Evolutionary conservation across 768 basidiomycete species (phyloP), one percentile per base, ranked within the genome.

Genomic region (Chalciporus chontae): DNA sequence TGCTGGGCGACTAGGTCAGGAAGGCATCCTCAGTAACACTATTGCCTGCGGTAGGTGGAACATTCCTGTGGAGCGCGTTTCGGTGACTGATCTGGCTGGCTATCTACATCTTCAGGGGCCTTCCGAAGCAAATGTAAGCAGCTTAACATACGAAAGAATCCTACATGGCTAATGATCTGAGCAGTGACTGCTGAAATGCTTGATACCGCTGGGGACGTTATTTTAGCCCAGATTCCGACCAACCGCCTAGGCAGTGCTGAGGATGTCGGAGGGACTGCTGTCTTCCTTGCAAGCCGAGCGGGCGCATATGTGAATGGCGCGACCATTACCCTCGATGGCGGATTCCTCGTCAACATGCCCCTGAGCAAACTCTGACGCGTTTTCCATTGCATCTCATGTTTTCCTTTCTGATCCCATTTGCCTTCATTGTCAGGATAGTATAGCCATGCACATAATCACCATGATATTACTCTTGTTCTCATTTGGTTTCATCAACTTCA

Each of bases 301-400:
- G 83, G 80, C 0, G 73, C 79, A 17, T 86, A 75, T 65, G 74
- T 86, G 40, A 86, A 78, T 31, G 85, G 82, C 6, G 79, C 83
- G 19, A 80, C 82, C 6, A 76, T 85, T 40, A 68, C 77, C 9
- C 62, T 87, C 39, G 84, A 85, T 58, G 84, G 85, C 5, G 84
- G 84, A 8, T 67, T 69, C 42, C 59, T 80, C 21, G 77, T 81
- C 39, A 58, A 63, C 18, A 72, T 73, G 67, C 65, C 63, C 1
- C 51, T 54, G 36, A 60, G 61, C 49, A 70, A 70, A 53, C 64
- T 73, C 23, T 72, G 58, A 61, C 9, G 21, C 9, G 7, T 44
- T 49, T 40, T 9, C 11, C n/a, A 18, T 23, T n/a, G n/a, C 34
- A n/a, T 36, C 34, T 36, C 5, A 36, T 1, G 29, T 26, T 8